Conservation (phyloP, 805 yeast species). For the Monosporozyma servazzii region DNA sequence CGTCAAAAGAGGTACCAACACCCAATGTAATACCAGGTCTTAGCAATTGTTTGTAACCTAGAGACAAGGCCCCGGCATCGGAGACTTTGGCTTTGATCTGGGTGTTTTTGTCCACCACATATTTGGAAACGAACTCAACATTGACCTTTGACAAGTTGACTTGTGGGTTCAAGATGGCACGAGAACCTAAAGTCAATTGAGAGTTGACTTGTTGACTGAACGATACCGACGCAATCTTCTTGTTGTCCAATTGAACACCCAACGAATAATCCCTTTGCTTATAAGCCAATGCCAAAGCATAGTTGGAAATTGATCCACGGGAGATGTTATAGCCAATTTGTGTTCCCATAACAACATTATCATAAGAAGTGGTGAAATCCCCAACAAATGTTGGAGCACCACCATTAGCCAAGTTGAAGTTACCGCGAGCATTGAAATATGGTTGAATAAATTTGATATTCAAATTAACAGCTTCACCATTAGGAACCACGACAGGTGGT, state of each 20-base stretch:
- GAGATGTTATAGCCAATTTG: conserved; percentile 93
- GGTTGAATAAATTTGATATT: conserved; percentile 89
- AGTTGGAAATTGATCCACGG: conserved; percentile 84
- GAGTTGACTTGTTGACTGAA: conserved; percentile 94
- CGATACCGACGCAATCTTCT: conserved; percentile 84
- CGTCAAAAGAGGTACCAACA: conserved; percentile 94
- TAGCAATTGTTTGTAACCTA: conserved; percentile 87
- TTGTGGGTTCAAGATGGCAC: conserved; percentile 88
- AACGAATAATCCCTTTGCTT: conserved; percentile 78
- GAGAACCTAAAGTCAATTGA: conserved; percentile 91
- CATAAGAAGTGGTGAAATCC: conserved; percentile 89
- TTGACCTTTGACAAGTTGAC: conserved; percentile 59
- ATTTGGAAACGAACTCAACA: conserved; percentile 92
- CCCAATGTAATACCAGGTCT: conserved; percentile 97
- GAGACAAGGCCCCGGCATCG: conserved; percentile 87
- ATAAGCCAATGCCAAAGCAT: conserved; percentile 91
- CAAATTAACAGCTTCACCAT: conserved; percentile 34
- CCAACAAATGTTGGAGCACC: conserved; percentile 94
- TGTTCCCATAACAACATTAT: conserved; percentile 93
- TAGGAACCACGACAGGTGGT: conserved; percentile 40
- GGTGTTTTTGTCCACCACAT: conserved; percentile 72
- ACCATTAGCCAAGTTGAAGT: conserved; percentile 66
- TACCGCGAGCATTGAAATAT: conserved; percentile 86
- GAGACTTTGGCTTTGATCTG: conserved; percentile 94
- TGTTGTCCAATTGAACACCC: conserved; percentile 61